Evolutionary conservation across 495 filamentous ascomycete genomes (phyloP).

Genomic region (Podospora tetraspora): DNA sequence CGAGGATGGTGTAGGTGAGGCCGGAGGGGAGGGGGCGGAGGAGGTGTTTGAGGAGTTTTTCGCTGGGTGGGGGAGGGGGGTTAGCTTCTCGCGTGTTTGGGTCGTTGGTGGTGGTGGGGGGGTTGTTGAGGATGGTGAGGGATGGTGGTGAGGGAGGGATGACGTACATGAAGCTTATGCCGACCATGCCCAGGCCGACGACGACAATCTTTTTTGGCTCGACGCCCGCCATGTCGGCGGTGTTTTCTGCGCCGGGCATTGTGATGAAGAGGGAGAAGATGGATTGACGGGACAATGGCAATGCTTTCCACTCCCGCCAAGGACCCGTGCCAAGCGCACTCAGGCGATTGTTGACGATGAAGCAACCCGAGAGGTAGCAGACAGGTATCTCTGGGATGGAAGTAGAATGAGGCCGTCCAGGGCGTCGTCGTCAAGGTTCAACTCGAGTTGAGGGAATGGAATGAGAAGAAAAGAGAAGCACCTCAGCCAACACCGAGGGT

Average conservation of each 20-base stretch:
- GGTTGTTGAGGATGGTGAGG: slow-evolving; percentile 22
- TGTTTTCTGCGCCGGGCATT: too few species aligned
- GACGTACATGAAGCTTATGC: slow-evolving; percentile 83
- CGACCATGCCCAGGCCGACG: slow-evolving; percentile 93
- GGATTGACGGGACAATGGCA: not conserved
- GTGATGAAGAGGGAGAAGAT: not conserved
- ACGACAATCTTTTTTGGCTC: slow-evolving; percentile 70
- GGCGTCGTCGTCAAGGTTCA: not conserved
- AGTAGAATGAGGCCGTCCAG: too few species aligned
- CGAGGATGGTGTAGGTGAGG: slow-evolving; percentile 76
- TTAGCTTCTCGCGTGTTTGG: not conserved
- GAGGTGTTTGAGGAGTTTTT: slow-evolving; percentile 88
- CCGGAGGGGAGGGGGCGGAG: slow-evolving; percentile 68
- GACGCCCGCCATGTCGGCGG: slow-evolving; percentile 30
- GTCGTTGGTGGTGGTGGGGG: not conserved
- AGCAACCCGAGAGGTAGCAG: not conserved
- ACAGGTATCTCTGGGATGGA: not conserved
- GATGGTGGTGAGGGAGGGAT: too few species aligned
- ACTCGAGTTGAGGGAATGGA: not conserved
- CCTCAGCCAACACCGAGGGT: not conserved
- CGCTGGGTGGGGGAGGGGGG: slow-evolving; percentile 38
- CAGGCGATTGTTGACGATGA: not conserved
- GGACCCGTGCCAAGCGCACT: not conserved
- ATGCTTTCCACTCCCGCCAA: not conserved
- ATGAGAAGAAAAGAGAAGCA: not conserved